Conservation (phyloP, 2,329 filamentous ascomycete species). For the Venturia effusa region DNA sequence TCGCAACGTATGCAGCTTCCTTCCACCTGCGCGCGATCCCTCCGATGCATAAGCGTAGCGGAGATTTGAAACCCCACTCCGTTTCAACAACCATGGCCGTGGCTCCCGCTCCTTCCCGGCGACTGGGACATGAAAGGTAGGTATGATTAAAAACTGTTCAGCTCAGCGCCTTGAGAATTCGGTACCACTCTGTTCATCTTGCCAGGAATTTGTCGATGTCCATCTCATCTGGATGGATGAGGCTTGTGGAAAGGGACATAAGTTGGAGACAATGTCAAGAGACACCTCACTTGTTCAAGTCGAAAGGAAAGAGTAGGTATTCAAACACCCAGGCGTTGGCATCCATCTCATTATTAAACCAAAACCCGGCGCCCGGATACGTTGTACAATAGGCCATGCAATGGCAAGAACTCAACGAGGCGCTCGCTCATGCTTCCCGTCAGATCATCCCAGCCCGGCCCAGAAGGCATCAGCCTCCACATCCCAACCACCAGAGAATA, state of each 20-base stretch:
- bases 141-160: no score
- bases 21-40: not conserved
- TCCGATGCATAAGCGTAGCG: not conserved
- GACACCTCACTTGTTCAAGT: no score
- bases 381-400: not conserved
- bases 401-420: not conserved
- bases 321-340: not conserved
- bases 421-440: not conserved
- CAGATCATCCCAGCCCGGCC: not conserved
- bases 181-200: no score
- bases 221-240: no score
- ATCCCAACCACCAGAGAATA: not conserved
- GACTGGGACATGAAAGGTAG: no score
- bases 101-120: no score
- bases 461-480: not conserved
- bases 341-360: not conserved
- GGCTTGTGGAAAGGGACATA: no score
- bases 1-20: not conserved
- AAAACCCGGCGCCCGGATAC: not conserved
- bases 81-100: not conserved
- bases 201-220: no score
- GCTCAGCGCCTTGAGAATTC: no score
- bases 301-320: not conserved
- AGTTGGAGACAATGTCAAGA: no score
- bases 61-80: not conserved